These are phyloP conservation scores for Geotrichum citri-aurantii DNA, from an alignment of 1,139 yeast species.

Conservation along the genomic window DNA sequence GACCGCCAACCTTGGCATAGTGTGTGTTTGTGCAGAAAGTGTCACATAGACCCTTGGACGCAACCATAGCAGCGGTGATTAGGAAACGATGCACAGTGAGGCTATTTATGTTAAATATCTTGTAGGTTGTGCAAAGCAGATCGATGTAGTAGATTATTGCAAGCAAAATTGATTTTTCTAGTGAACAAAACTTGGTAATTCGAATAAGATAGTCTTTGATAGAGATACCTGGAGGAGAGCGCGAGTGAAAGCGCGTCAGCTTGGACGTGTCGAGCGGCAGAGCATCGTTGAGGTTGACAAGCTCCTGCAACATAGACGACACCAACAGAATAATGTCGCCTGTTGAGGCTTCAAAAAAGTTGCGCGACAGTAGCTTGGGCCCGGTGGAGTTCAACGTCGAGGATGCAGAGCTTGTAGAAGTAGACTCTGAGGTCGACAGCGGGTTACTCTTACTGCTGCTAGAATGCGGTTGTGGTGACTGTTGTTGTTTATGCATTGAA, in stretches of 20 bases:
- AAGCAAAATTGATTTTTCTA: constrained; percentile 75
- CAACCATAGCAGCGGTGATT: constrained; percentile 84
- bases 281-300: constrained; percentile 64
- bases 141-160: constrained; percentile 86
- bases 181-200: constrained; percentile 73
- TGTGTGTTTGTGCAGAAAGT: constrained; percentile 90
- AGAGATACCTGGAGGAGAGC: constrained; percentile 87
- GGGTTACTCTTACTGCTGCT: background rate
- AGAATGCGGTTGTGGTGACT: background rate
- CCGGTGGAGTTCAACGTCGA: background rate
- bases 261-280: constrained; percentile 40
- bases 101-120: constrained; percentile 77
- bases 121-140: constrained; percentile 68
- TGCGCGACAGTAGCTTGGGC: constrained; percentile 43
- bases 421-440: background rate
- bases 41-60: constrained; percentile 89
- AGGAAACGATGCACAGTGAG: constrained; percentile 90
- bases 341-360: constrained; percentile 62
- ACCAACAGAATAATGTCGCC: constrained; percentile 66
- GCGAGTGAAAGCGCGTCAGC: constrained; percentile 84
- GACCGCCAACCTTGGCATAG: constrained; percentile 95
- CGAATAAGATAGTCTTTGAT: constrained; percentile 71
- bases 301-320: constrained; percentile 70
- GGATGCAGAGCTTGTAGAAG: background rate
- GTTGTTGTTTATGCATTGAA: background rate